Percentiles rank a stretch among this genome's conserved stretches.
Evolutionary conservation across 352 stramenopile genomes (phyloP).

Genomic region (Globisporangium nunn): DNA sequence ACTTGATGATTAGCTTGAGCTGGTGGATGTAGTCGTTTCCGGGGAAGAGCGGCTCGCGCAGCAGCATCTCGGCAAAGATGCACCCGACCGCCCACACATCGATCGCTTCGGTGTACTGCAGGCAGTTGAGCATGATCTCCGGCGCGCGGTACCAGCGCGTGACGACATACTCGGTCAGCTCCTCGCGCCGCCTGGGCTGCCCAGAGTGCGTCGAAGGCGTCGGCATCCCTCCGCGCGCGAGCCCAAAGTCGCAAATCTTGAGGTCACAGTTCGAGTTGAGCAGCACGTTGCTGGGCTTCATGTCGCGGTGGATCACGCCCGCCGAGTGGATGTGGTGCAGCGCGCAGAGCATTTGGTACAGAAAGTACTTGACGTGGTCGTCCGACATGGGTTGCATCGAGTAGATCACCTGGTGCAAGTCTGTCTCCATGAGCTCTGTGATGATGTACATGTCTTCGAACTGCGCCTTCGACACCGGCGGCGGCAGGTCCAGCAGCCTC

Average conservation of each 20-base stretch:
- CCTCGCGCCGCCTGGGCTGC: slow-evolving; percentile 9
- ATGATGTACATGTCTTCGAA: slow-evolving; percentile 97
- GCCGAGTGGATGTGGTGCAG: slow-evolving; percentile 94
- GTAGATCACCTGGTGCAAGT: slow-evolving; percentile 96
- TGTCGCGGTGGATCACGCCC: slow-evolving; percentile 75
- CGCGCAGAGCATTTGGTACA: slow-evolving; percentile 79
- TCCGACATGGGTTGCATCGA: slow-evolving; percentile 88
- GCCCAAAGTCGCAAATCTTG: slow-evolving; percentile 65
- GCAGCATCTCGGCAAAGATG: slow-evolving; percentile 97
- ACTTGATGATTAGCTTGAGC: slow-evolving; percentile 78
- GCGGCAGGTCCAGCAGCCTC: slow-evolving; percentile 86
- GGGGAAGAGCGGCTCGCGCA: slow-evolving; percentile 94
- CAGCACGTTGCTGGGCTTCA: slow-evolving; percentile 83
- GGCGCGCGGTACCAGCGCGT: slow-evolving; percentile 91
- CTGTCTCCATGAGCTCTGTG: slow-evolving; percentile 21
- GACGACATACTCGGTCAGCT: slow-evolving; percentile 87
- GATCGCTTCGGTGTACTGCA: slow-evolving; percentile 92
- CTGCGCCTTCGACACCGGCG: slow-evolving; percentile 86
- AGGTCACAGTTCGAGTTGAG: slow-evolving; percentile 91
- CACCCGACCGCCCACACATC: slow-evolving; percentile 95
- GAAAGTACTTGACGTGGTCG: slow-evolving; percentile 80
- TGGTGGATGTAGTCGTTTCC: slow-evolving; percentile 83
- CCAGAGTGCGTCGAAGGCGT: slow-evolving; percentile 48
- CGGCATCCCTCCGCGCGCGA: slow-evolving; percentile 73
- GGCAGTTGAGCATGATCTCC: slow-evolving; percentile 95